Base-by-base conservation (phyloP, 140 eudicot species). In the Ambrosia hybrid region DNA sequence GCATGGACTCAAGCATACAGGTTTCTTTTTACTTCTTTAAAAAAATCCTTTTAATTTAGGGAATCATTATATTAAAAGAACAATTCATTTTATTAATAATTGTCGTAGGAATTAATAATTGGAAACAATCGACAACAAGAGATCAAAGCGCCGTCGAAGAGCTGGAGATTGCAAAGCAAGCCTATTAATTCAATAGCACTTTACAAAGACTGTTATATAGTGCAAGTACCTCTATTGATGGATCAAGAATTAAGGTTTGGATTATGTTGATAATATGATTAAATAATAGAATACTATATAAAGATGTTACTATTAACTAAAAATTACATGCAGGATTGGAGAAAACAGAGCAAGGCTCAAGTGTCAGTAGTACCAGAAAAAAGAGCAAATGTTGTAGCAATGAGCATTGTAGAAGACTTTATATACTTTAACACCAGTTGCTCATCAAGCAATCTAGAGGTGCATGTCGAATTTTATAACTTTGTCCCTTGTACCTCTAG, bases 1-100 rank as follows among this genome's bases (percentile, higher is more conserved):
- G 97, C 83, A 58, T 56, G 65, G 97, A 91, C 69, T 91, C 95
- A 13, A 91, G 97, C 84, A 88, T 91, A 73, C 90, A 85, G 90
- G 96, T 89, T 65, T 63, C 5, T 61, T 12, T 36, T 11, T 6
- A 6, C 16, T 26, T 39, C 1, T 38, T 38, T 38, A 3, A 2
- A 3, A 39, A 39, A 46, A 46, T 0, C 9, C n/a, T n/a, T n/a
- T n/a, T n/a, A n/a, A n/a, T n/a, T 30, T 26, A 10, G 1, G 39
- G 0, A 60, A 51, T 52, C 14, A 43, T 67, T 36, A 17, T 61
- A 61, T 1, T 34, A 8, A 26, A 73, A 72, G 1, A 30, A 7
- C 0, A 0, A n/a, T 16, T 61, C 17, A 51, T 6, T 26, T 60
- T 53, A 62, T 6, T 12, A 10, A 48, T 11, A 36, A 43, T 10